These are phyloP conservation scores for Neofusicoccum cordaticola DNA, from an alignment of 2,329 filamentous ascomycete species.

Conservation along the genomic window DNA sequence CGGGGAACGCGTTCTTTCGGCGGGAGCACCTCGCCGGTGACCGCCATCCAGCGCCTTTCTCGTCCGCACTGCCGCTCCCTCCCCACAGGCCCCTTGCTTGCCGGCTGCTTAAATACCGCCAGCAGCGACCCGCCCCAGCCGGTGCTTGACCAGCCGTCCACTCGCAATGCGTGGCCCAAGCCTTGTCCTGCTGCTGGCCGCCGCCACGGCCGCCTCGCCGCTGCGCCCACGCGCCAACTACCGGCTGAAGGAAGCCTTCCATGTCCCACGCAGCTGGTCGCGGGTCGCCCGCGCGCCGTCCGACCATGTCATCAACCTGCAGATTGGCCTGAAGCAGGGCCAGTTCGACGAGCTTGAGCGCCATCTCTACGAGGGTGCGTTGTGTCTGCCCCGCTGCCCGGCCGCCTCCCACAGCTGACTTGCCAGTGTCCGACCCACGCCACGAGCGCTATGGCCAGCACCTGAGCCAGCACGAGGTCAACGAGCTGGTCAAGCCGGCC, in stretches of 20 bases:
- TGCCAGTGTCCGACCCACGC: conserved; percentile 50
- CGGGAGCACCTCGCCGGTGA: background rate
- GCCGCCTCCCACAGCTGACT: background rate
- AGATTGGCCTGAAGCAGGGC: conserved; percentile 59
- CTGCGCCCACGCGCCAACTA: conserved; percentile 41
- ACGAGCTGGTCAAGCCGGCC: conserved; percentile 53
- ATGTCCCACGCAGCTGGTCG: conserved; percentile 52
- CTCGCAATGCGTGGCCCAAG: conserved; percentile 9
- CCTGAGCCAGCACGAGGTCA: conserved; percentile 51
- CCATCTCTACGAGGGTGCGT: conserved; percentile 51
- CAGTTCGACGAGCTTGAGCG: conserved; percentile 55
- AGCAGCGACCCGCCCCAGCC: background rate
- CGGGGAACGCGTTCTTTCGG: too few species aligned
- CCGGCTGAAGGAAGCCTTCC: conserved; percentile 56
- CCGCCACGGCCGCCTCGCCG: background rate
- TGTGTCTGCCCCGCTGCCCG: background rate
- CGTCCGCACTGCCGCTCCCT: background rate
- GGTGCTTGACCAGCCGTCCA: background rate
- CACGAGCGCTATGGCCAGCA: conserved; percentile 57
- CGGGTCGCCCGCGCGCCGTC: conserved; percentile 47
- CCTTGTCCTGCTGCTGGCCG: conserved; percentile 8
- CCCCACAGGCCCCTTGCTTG: background rate
- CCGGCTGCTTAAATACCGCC: background rate
- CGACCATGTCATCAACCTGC: conserved; percentile 51
- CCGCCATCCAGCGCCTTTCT: background rate